Conservation (phyloP, 1,139 yeast genomes). For the Pneumocystis sp. region DNA sequence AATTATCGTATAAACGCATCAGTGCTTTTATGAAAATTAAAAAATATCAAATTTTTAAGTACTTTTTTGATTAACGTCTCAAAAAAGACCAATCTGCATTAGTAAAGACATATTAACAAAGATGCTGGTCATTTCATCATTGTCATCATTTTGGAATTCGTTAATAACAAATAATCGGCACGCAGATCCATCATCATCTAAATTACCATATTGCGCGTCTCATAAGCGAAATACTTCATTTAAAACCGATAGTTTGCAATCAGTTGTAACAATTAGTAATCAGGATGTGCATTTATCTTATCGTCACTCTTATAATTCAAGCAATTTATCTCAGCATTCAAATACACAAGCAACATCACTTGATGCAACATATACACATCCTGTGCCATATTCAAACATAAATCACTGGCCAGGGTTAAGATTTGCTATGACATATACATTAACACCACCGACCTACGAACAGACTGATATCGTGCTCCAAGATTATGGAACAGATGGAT, state of each 20-base stretch:
- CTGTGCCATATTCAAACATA: not conserved
- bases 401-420: slow-evolving; percentile 3
- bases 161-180: not conserved
- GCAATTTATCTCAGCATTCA: not conserved
- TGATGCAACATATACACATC: not conserved
- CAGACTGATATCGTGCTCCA: slow-evolving; percentile 30
- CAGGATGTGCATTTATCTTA: not conserved
- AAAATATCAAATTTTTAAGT: not conserved
- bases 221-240: not conserved
- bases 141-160: not conserved
- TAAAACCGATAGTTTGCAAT: not conserved
- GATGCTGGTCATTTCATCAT: not conserved
- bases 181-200: not conserved
- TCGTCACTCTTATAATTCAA: not conserved
- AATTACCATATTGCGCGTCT: not conserved
- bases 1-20: not conserved
- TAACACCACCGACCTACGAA: not conserved
- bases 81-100: not conserved
- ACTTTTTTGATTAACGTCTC: not conserved
- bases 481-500: slow-evolving; percentile 32
- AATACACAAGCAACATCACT: not conserved
- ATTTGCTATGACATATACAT: not conserved
- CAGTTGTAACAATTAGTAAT: not conserved
- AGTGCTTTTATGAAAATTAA: not conserved
- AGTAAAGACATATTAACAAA: not conserved